A percentile compares a stretch with the other conserved stretches of the same genome.
These are phyloP conservation scores for Fusarium nelsonii DNA, from an alignment of 2,329 filamentous ascomycete species.

Conservation along the genomic window DNA sequence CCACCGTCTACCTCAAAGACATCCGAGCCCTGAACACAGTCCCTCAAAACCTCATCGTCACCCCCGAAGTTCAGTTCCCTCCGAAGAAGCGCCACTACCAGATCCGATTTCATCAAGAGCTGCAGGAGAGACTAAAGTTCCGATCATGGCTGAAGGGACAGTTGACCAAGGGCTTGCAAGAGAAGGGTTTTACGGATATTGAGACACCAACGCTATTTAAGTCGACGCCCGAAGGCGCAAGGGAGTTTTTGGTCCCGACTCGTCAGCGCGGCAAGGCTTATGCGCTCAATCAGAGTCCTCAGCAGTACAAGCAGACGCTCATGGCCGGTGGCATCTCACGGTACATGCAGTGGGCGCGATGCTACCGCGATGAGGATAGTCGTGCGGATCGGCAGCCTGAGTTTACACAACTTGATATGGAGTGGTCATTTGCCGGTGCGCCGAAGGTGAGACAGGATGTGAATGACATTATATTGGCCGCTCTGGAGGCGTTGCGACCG, in stretches of 20 bases:
- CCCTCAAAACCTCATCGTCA: slow-evolving; percentile 78
- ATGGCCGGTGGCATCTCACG: slow-evolving; percentile 88
- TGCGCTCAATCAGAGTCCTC: slow-evolving; percentile 93
- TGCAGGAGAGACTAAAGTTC: slow-evolving; percentile 77
- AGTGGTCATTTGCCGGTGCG: slow-evolving; percentile 85
- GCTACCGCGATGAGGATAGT: slow-evolving; percentile 95
- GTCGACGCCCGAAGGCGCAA: slow-evolving; percentile 93
- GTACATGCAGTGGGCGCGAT: slow-evolving; percentile 94
- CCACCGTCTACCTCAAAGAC: slow-evolving; percentile 74
- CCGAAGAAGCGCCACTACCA: slow-evolving; percentile 85
- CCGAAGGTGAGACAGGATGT: slow-evolving; percentile 52
- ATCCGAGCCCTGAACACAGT: slow-evolving; percentile 54
- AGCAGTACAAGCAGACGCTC: slow-evolving; percentile 98
- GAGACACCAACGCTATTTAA: slow-evolving; percentile 97
- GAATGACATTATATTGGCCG: slow-evolving; percentile 52
- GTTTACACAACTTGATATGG: slow-evolving; percentile 93
- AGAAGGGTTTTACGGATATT: slow-evolving; percentile 77
- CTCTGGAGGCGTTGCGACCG: slow-evolving; percentile 48
- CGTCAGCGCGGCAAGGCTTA: slow-evolving; percentile 82
- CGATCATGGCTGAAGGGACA: slow-evolving; percentile 71
- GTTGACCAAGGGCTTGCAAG: slow-evolving; percentile 66
- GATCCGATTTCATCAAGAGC: slow-evolving; percentile 76
- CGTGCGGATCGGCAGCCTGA: slow-evolving; percentile 94
- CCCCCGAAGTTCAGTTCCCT: slow-evolving; percentile 78
- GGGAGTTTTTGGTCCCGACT: slow-evolving; percentile 94